Conservation (phyloP, 2,329 filamentous ascomycete genomes). For the Penicillium brasilianum region DNA sequence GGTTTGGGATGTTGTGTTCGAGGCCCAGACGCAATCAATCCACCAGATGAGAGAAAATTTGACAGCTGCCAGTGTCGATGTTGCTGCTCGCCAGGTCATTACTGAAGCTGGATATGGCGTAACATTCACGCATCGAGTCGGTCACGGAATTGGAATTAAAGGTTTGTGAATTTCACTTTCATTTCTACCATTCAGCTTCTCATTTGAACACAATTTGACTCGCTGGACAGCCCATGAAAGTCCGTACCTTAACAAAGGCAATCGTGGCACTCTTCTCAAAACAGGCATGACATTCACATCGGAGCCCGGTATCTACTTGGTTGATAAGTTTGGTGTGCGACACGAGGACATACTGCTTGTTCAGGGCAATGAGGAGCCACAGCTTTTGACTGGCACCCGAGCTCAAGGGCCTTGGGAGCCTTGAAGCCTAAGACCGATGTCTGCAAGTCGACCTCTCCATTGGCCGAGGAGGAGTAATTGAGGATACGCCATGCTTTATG, state of each 20-base stretch:
- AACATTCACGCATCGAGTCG: conserved; percentile 66
- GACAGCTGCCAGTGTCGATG: conserved; percentile 65
- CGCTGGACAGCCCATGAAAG: conserved; percentile 59
- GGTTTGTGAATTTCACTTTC: conserved; percentile 32
- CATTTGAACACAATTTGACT: neutral
- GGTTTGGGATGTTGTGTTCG: conserved; percentile 66
- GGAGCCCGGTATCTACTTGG: conserved; percentile 67
- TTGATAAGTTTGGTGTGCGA: conserved; percentile 64
- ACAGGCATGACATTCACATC: conserved; percentile 68
- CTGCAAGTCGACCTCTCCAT: neutral
- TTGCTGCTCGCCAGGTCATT: conserved; percentile 64
- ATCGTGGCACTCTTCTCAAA: conserved; percentile 53
- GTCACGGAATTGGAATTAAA: conserved; percentile 70
- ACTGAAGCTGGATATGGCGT: conserved; percentile 63
- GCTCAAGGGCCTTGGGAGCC: conserved; percentile 62
- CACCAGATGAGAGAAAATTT: conserved; percentile 56
- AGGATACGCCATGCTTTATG: no score
- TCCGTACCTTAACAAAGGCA: conserved; percentile 68
- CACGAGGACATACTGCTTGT: conserved; percentile 68
- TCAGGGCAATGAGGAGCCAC: conserved; percentile 57
- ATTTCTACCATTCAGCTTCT: neutral
- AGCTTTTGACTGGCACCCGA: conserved; percentile 60
- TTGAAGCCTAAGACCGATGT: conserved; percentile 5
- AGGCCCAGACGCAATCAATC: conserved; percentile 64
- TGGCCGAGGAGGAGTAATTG: no score